Base-by-base conservation (phyloP, 2,329 filamentous ascomycete species). In the Colletotrichum tropicale region DNA sequence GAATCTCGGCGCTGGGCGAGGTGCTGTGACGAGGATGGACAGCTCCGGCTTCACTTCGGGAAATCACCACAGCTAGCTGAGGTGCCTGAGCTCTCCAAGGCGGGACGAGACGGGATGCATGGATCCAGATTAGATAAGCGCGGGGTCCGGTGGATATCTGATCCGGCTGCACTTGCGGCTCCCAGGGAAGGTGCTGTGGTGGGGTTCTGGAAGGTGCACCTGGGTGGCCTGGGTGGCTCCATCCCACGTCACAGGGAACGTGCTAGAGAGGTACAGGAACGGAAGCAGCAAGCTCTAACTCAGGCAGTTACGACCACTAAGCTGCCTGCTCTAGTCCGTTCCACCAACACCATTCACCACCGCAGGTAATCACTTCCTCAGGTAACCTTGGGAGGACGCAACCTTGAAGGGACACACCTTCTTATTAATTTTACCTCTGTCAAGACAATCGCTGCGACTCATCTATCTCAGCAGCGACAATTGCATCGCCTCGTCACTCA, bases 11-110 rank as follows among this genome's bases (percentile, higher is more conserved):
- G 69, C 36, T 43, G 62, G 52, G 18, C 26, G 60, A 60, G 26
- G 64, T 60, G 48, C 30, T 15, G 43, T 52, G 43, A 52, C 43
- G 43, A n/a, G 58, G 26, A 4, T 32, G 26, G 74, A 34, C 36
- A 74, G 65, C 74, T 66, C 26, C 71, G 74, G 74, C 71, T 26
- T 66, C 71, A 76, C 74, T 61, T 77, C 76, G 76, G 76, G 62
- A 70, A 71, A 75, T 72, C 73, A 43, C 3, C 72, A 62, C 30
- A 71, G 72, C 72, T 67, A 18, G 6, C 26, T 64, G 56, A 48
- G 43, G 43, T 52, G 10, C n/a, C 10, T 52, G 43, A 52, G 43
- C 43, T 52, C 10, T 52, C 43, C 43, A 52, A 52, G 43, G 58
- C 58, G 28, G 30, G 58, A 21, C n/a, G 9, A 36, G 18, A 70